Evolutionary conservation across 495 filamentous ascomycete species (phyloP), one percentile per base, ranked within the genome.

Genomic region (Chaetomium tenue): DNA sequence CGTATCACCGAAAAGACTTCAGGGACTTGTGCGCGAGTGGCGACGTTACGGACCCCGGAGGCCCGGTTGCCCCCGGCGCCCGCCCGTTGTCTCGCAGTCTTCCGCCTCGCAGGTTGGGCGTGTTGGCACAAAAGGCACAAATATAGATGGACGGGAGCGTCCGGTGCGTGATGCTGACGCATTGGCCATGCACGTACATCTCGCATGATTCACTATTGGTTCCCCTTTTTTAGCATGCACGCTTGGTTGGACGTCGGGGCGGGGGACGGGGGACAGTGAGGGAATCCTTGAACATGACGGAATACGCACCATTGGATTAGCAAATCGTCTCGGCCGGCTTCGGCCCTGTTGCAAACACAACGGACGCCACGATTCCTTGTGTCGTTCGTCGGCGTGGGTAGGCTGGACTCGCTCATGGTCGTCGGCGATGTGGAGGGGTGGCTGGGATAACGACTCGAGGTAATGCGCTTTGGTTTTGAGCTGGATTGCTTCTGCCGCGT

Each of bases 121-220:
- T 92, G 61, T 90, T 86, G 9, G 87, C 86, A 71, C 91, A 96
- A 68, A 88, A 92, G 20, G 88, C 77, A 71, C 91, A 96, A 15
- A 94, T 86, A 73, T 91, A 93, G 12, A 93, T 88, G 0, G 82
- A 82, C 23, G 90, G 90, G 51, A 91, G 79, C 48, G 75, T 79
- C 58, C 88, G 83, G 22, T 81, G 78, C 62, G 87, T 87, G 26
- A 93, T 80, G 20, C 89, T 88, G 39, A 93, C 83, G 71, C 92
- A 97, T 68, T 82, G 82, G 7, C 87, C 88, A 70, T 97, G 92
- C 33, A 93, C 83, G 87, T 88, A 93, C 76, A 92, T 88, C 46
- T 86, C 88, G 76, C 92, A 97, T 5, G 91, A 92, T 77, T 92
- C 88, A 76, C 92, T 93, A 12, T 23, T 2, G 13, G 9, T 22